Conservation (phyloP, 2,329 filamentous ascomycete genomes). For the Aurifilum marmelostoma region DNA sequence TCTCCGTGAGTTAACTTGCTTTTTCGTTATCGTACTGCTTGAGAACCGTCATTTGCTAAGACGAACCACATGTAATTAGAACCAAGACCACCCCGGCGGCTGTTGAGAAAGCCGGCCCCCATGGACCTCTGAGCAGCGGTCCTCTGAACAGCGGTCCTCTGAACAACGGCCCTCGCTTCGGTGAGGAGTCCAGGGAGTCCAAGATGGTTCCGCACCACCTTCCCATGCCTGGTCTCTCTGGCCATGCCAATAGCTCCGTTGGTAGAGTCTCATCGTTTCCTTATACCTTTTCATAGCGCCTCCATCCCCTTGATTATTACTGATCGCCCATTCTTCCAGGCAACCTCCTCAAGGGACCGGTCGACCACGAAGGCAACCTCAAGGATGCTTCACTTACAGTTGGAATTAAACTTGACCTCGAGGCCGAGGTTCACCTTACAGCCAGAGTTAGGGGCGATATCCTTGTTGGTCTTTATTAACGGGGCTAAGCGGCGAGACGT, state of each 20-base stretch:
- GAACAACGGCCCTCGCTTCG: constrained; percentile 22
- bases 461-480: constrained; percentile 58
- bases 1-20: constrained; percentile 21
- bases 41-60: neutral
- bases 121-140: neutral
- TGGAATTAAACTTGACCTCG: constrained; percentile 66
- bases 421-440: constrained; percentile 64
- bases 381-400: constrained; percentile 62
- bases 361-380: constrained; percentile 59
- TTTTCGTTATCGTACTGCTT: neutral
- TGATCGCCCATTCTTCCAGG: constrained; percentile 39
- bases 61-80: constrained; percentile 1
- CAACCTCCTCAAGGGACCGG: constrained; percentile 59
- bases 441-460: constrained; percentile 64
- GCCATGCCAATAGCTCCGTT: constrained; percentile 11
- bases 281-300: neutral
- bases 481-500: constrained; percentile 11
- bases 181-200: neutral
- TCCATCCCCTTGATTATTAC: neutral
- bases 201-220: constrained; percentile 18
- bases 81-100: constrained; percentile 20
- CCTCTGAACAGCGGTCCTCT: constrained; percentile 23
- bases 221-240: constrained; percentile 19
- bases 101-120: neutral
- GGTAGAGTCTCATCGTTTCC: constrained; percentile 13